Evolutionary conservation across 2,329 filamentous ascomycete genomes (phyloP), one percentile per base, ranked within the genome.

Genomic region (Aspergillus sp.): DNA sequence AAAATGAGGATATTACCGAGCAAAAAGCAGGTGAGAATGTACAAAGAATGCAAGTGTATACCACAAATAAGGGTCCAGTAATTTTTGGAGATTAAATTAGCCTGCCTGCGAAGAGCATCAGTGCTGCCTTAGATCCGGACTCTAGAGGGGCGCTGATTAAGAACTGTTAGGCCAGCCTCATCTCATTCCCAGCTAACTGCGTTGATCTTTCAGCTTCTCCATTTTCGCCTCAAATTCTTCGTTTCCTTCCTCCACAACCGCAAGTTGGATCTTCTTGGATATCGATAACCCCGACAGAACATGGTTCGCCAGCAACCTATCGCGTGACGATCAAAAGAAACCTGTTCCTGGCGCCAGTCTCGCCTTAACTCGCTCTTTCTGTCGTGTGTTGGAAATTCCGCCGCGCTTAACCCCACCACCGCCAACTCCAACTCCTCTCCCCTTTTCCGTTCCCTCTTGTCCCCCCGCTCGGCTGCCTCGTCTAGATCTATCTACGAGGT

Each of bases 401-500:
- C 62, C 57, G 58, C 59, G 54, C 61, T 62, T 58, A 62, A 66
- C 66, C 62, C 64, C 65, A 65, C 64, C 62, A 62, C 57, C 37
- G 57, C 58, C 52, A 55, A 49, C 52, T 17, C 51, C 56, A 55
- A 37, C 46, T 17, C 44, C 39, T 48, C 48, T 37, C 48, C 55
- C 45, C 45, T 57, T 48, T 46, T 56, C 52, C 40, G 31, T 41
- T 27, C 41, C 35, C 44, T 44, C 41, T 24, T 43, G 27, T 35
- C 59, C 43, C 59, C 61, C 43, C 47, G 40, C 46, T 43, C 52
- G 40, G 43, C 19, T 40, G 45, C 24, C 27, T 52, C 35, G 51
- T 21, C 46, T 47, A 19, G 56, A 21, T 58, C 40, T 44, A 53
- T 44, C 55, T 47, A 52, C 56, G 49, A 53, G 57, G 56, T 57